phyloP scores from a whole-genome alignment of 2,329 filamentous ascomycete genomes.

The Elsinoe fawcettii region DNA sequence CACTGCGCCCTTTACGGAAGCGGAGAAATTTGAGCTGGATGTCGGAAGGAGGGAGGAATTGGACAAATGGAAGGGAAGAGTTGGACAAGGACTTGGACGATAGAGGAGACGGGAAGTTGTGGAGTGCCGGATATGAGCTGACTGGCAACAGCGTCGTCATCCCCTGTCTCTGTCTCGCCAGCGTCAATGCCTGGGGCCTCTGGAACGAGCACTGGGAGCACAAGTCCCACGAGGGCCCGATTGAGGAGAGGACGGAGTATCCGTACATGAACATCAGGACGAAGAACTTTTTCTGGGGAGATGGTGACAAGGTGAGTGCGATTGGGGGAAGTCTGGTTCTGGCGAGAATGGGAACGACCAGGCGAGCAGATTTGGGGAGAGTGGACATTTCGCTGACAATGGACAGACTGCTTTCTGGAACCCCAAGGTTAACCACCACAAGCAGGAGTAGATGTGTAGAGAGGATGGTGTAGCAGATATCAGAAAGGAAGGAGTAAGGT shows the following conservation, averaged over 20 bases:
- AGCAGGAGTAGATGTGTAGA: slow-evolving; percentile 46
- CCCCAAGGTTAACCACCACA: slow-evolving; percentile 90
- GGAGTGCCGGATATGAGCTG: neutral
- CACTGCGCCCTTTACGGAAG: slow-evolving; percentile 15
- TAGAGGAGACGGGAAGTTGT: neutral
- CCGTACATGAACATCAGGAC: slow-evolving; percentile 94
- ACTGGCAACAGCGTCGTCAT: slow-evolving; percentile 55
- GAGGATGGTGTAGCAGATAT: neutral
- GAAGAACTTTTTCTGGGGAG: slow-evolving; percentile 92
- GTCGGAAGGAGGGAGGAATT: neutral
- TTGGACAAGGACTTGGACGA: neutral
- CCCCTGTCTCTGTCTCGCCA: slow-evolving; percentile 63
- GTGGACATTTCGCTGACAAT: slow-evolving; percentile 12
- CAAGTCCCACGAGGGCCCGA: slow-evolving; percentile 72
- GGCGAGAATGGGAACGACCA: too few species aligned
- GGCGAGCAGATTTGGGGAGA: neutral
- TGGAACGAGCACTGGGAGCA: slow-evolving; percentile 98
- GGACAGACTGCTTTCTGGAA: slow-evolving; percentile 66
- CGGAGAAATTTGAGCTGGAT: too few species aligned
- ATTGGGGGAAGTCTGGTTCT: neutral
- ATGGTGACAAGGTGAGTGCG: slow-evolving; percentile 79
- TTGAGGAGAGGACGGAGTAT: slow-evolving; percentile 89
- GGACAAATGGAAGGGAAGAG: neutral
- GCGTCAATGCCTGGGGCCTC: slow-evolving; percentile 78
- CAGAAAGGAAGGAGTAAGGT: neutral